Percentiles rank a stretch among this genome's conserved stretches.
Evolutionary conservation across 768 basidiomycete genomes (phyloP).

Genomic region (Psilocybe tampanensis): DNA sequence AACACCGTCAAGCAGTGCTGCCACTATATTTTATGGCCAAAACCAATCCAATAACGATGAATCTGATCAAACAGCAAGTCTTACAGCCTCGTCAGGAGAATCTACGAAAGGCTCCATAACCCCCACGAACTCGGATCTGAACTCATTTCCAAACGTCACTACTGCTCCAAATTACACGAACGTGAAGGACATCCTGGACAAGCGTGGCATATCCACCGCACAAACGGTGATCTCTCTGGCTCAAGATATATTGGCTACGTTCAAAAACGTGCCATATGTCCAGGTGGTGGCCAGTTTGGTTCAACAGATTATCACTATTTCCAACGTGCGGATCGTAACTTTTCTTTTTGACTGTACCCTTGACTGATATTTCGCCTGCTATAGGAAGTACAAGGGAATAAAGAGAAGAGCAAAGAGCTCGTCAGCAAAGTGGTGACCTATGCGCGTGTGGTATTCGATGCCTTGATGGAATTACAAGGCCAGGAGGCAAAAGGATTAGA

Average conservation of each 20-base stretch:
- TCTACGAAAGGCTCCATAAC: not conserved
- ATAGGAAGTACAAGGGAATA: conserved; percentile 26
- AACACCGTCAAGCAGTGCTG: conserved; percentile 20
- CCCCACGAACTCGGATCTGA: not conserved
- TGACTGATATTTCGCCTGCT: not conserved
- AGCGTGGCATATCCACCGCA: not conserved
- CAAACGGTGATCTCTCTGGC: conserved; percentile 1
- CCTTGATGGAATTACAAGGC: conserved; percentile 16
- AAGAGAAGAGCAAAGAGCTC: conserved; percentile 24
- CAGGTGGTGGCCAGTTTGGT: conserved; percentile 24
- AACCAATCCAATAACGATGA: not conserved
- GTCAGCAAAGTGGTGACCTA: conserved; percentile 25
- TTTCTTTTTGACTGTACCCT: not conserved
- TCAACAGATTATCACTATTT: conserved; percentile 28
- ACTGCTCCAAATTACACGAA: not conserved
- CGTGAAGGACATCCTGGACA: not conserved
- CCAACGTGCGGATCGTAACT: conserved; percentile 18
- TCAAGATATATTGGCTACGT: conserved; percentile 19
- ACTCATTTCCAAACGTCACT: not conserved
- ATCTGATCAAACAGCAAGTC: not conserved
- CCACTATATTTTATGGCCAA: conserved; percentile 29
- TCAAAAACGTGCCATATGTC: conserved; percentile 28
- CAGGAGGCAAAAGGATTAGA: conserved; percentile 14
- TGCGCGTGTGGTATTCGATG: conserved; percentile 26
- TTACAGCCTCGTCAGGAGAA: not conserved